Evolutionary conservation across 257 asterid species (phyloP).

Genomic region (Solanum sitiens): DNA sequence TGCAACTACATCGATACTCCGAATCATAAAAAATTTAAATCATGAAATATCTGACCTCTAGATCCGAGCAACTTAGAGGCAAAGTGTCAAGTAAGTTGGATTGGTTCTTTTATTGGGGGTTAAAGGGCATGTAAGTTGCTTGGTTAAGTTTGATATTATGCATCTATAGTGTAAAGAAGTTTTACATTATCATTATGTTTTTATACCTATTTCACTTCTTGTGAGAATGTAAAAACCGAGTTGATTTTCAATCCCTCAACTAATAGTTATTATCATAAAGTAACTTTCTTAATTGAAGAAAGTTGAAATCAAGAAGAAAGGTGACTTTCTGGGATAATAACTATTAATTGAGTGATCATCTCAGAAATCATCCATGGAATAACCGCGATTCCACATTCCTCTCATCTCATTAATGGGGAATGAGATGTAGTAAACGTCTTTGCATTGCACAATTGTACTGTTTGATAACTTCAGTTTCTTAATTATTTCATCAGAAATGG

Average conservation of each 20-base stretch:
- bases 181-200: not conserved
- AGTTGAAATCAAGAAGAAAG: not conserved
- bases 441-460: not conserved
- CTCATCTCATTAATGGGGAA: not conserved
- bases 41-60: not conserved
- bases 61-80: not conserved
- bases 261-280: not conserved
- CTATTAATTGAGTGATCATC: not conserved
- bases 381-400: no score
- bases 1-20: not conserved
- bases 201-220: not conserved
- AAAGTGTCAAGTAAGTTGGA: not conserved
- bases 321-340: not conserved
- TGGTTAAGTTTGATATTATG: not conserved
- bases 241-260: not conserved
- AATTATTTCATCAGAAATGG: slow-evolving; percentile 48
- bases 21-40: not conserved
- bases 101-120: not conserved
- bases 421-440: not conserved
- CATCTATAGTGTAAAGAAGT: not conserved
- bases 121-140: not conserved
- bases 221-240: not conserved
- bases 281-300: not conserved
- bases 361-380: not conserved
- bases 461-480: not conserved